Base-by-base conservation (phyloP, 257 asterid species). In the Gentiana straminea region DNA sequence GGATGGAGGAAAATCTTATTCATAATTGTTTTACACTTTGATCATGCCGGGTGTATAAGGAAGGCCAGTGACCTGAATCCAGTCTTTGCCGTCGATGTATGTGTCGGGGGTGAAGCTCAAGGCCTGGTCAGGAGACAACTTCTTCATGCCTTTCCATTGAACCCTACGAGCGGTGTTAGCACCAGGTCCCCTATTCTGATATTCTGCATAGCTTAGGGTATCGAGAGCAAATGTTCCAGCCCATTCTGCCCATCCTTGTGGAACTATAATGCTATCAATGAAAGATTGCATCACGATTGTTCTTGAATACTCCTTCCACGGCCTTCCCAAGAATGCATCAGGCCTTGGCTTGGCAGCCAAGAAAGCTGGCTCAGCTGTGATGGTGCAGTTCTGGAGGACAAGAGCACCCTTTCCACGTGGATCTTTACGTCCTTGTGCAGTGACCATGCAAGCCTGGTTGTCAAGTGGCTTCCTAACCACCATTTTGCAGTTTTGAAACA, bases 201-300 rank as follows among this genome's bases (percentile, higher is more conserved):
- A 24, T 24, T 67, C 70, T 1, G 51, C 77, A 52, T 72, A 72
- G 24, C 33, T 67, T 11, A 39, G 32, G 2, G 77, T 72, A 37
- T 67, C 61, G 0, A 72, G 44, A 1, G 46, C 77, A 33, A 49
- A 60, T n/a, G 3, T 49, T 1, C 43, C 11, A 11, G 60, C 61
- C 77, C 77, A 72, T 0, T 37, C 49, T 1, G 70, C 55, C 63
- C 70, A 72, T 35, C 73, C 73, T 8, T 58, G 64, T 1, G 59
- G 73, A 2, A 6, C 64, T 49, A 72, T 67, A 54, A 57, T 51
- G 0, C 24, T 24, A 24, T 24, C 24, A 24, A 24, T 72, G 24
- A 24, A 24, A 24, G 24, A 24, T 24, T 24, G 24, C 24, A 24
- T 24, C 24, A 24, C 24, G 24, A 24, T 24, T 24, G 24, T 24